Conservation (phyloP, 2,329 filamentous ascomycete genomes). For the Pochonia chlamydosporia region DNA sequence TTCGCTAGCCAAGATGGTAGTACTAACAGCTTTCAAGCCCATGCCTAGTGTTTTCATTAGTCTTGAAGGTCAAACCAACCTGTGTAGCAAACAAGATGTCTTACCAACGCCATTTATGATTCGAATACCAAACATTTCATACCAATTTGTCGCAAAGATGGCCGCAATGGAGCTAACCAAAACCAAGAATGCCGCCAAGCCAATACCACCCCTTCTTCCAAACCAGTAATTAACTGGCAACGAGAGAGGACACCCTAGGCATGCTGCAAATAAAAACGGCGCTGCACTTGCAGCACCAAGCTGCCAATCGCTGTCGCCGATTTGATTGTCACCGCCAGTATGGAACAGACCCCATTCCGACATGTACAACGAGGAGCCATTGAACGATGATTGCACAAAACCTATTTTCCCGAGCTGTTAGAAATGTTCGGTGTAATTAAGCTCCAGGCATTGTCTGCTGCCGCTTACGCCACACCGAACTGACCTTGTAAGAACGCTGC, state of each 20-base stretch:
- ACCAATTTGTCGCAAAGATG: slow-evolving; percentile 27
- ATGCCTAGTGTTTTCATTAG: slow-evolving; percentile 26
- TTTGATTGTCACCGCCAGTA: neutral
- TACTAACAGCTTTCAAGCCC: slow-evolving; percentile 43
- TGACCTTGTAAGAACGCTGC: slow-evolving; percentile 35
- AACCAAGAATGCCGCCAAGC: slow-evolving; percentile 31
- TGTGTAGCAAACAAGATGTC: slow-evolving; percentile 7
- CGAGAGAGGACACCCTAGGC: slow-evolving; percentile 32
- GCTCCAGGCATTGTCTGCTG: neutral
- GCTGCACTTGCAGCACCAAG: slow-evolving; percentile 33
- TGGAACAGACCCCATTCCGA: slow-evolving; percentile 16
- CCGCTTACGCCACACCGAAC: too few relatives aligned
- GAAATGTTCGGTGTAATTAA: neutral
- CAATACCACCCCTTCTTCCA: slow-evolving; percentile 34
- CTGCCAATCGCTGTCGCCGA: slow-evolving; percentile 25
- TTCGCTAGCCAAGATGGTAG: slow-evolving; percentile 40
- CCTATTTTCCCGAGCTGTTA: slow-evolving; percentile 16
- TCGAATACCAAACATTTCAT: slow-evolving; percentile 26
- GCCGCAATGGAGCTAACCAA: slow-evolving; percentile 32
- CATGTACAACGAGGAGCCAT: slow-evolving; percentile 31
- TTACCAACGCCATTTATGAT: slow-evolving; percentile 33
- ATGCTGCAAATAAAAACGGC: slow-evolving; percentile 33
- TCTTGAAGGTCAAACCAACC: neutral
- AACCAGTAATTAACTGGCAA: slow-evolving; percentile 35
- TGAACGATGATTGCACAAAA: slow-evolving; percentile 38